Evolutionary conservation across 202 grass and related monocot species (phyloP).

Genomic region (Carex arenaria): DNA sequence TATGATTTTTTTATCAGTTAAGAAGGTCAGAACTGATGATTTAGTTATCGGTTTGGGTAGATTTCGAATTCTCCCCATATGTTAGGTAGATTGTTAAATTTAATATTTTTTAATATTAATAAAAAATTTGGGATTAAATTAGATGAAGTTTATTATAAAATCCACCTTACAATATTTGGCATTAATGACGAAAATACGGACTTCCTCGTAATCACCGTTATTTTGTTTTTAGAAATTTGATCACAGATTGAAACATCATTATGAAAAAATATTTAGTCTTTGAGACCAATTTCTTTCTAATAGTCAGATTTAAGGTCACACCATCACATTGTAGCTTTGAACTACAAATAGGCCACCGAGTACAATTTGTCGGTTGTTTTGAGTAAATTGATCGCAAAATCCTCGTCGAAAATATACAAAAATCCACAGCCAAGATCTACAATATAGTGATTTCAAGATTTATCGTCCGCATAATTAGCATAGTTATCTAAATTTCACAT

Average conservation of each 20-base stretch:
- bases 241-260: not conserved
- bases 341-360: not conserved
- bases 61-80: too few relatives aligned
- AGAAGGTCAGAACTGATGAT: too few relatives aligned
- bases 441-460: not conserved
- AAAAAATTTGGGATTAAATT: too few relatives aligned
- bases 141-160: not conserved
- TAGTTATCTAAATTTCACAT: not conserved
- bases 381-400: not conserved
- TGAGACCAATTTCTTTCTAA: too few relatives aligned
- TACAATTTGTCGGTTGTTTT: not conserved
- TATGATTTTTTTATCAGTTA: too few relatives aligned
- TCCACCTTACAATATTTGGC: not conserved
- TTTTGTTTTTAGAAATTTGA: not conserved
- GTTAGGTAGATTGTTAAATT: too few relatives aligned
- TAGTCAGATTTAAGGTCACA: too few relatives aligned
- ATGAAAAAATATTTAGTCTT: not conserved
- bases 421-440: not conserved
- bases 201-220: too few relatives aligned
- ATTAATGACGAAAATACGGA: not conserved
- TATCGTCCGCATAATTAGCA: not conserved
- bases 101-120: too few relatives aligned
- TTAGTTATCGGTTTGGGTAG: too few relatives aligned
- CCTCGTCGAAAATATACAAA: not conserved
- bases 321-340: not conserved